Conservation (phyloP, 2,329 filamentous ascomycete genomes). For the Beauveria sp. region DNA sequence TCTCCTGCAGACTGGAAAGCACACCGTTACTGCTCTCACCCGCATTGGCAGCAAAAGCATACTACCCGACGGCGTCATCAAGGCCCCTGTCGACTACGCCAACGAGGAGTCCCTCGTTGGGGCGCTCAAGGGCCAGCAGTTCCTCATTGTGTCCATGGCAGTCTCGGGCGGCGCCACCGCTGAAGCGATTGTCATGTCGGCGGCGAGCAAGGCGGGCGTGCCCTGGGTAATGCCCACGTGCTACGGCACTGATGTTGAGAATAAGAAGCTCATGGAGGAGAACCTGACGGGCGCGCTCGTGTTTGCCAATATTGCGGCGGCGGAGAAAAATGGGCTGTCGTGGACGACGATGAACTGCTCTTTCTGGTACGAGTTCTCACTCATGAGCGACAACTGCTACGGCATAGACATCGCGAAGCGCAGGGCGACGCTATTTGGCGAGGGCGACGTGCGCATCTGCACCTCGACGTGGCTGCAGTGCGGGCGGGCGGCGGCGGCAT, state of each 20-base stretch:
- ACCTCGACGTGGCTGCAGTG: conserved; percentile 53
- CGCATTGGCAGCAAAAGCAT: conserved; percentile 33
- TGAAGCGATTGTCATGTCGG: conserved; percentile 37
- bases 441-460: conserved; percentile 48
- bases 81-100: conserved; percentile 35
- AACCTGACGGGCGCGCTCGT: conserved; percentile 15
- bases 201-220: conserved; percentile 43
- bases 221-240: conserved; percentile 45
- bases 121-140: conserved; percentile 46
- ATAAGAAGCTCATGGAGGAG: conserved; percentile 24
- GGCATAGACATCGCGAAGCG: conserved; percentile 42
- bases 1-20: conserved; percentile 41
- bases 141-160: conserved; percentile 42
- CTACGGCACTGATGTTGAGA: conserved; percentile 26
- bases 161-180: conserved; percentile 31
- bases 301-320: conserved; percentile 23
- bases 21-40: conserved; percentile 44
- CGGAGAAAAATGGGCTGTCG: conserved; percentile 28
- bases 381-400: conserved; percentile 27
- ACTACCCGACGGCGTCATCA: conserved; percentile 36
- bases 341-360: conserved; percentile 32
- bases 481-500: conserved; percentile 43
- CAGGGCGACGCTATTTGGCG: conserved; percentile 41
- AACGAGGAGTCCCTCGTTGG: conserved; percentile 33
- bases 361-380: conserved; percentile 47